phyloP scores from a whole-genome alignment of 2,329 filamentous ascomycete species.

The Pseudogymnoascus sp. region DNA sequence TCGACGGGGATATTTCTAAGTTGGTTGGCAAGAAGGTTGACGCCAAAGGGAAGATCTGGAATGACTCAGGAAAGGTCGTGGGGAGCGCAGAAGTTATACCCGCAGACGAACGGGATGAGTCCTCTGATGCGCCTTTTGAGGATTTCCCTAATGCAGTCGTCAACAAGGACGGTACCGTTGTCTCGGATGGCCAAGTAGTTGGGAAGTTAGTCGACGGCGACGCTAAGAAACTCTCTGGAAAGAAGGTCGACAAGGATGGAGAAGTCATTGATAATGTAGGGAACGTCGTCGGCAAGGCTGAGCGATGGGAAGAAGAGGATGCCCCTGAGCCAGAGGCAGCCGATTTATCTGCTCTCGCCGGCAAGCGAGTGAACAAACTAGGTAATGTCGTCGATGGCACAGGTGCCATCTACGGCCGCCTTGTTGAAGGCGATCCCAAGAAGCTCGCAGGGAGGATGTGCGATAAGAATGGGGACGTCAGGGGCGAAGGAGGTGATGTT shows the following conservation, averaged over 20 bases:
- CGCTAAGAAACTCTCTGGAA: conserved; percentile 53
- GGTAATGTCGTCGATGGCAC: conserved; percentile 51
- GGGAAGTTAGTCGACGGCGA: conserved; percentile 59
- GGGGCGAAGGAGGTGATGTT: conserved; percentile 64
- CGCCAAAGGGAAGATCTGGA: conserved; percentile 62
- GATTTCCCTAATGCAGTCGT: conserved; percentile 48
- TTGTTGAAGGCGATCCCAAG: conserved; percentile 58
- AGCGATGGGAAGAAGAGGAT: conserved; percentile 54
- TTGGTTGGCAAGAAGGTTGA: conserved; percentile 57
- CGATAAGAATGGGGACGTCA: conserved; percentile 63
- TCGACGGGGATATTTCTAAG: conserved; percentile 55
- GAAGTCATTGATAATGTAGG: conserved; percentile 61
- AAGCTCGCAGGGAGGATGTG: conserved; percentile 60
- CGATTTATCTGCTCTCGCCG: conserved; percentile 55
- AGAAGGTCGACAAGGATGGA: conserved; percentile 59
- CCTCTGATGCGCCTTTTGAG: conserved; percentile 46
- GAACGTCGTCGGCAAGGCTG: conserved; percentile 58
- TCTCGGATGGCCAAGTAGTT: conserved; percentile 43
- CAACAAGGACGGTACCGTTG: conserved; percentile 45
- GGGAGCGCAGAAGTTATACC: conserved; percentile 60
- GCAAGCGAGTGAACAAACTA: conserved; percentile 64
- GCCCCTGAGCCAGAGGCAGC: conserved; percentile 38
- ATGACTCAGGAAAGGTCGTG: conserved; percentile 59
- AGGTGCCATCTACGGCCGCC: conserved; percentile 52
- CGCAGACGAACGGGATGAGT: conserved; percentile 42